Evolutionary conservation across 2,329 filamentous ascomycete genomes (phyloP), one percentile per base, ranked within the genome.

Genomic region (Bertia moriformis): DNA sequence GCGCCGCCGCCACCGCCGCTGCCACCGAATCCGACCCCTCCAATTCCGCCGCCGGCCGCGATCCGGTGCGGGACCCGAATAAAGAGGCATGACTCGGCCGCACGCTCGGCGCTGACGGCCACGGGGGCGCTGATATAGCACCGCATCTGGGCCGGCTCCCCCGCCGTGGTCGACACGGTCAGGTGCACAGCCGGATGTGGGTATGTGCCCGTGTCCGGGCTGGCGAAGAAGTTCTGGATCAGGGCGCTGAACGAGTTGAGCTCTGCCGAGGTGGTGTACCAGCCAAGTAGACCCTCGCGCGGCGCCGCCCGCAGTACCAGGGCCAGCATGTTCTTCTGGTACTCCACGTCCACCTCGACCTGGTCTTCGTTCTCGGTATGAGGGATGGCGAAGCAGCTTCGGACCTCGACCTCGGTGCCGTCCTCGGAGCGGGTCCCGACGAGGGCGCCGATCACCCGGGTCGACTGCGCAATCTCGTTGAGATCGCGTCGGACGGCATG

Each of bases 171-270:
- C 45, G 81, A 87, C 49, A 96, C 86, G 46, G 91, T 98, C 60
- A 98, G 71, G 66, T 98, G 91, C 38, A 98, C 82, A 47, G 91
- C 89, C 14, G 91, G 91, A 64, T 95, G 85, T 39, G 91, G 91
- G 69, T 83, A 95, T 42, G 91, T 98, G 57, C 91, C 91, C 47
- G 94, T 93, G 55, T 93, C 89, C 55, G 93, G 87, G 56, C 86
- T 84, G 56, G 83, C 85, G 71, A 98, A 98, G 71, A 96, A 98
- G 72, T 98, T 98, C 66, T 98, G 91, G 64, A 94, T 98, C 53
- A 98, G 76, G 52, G 91, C 91, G 59, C 83, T 91, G 71, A 98
- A 98, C 59, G 83, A 93, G 76, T 98, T 96, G 56, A 98, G 77
- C 65, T 96, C 89, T 59, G 85, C 81, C 55, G 83, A 88, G 38